Evolutionary conservation across 805 yeast genomes (phyloP), one percentile per base, ranked within the genome.

Genomic region (Myxozyma sirexii): DNA sequence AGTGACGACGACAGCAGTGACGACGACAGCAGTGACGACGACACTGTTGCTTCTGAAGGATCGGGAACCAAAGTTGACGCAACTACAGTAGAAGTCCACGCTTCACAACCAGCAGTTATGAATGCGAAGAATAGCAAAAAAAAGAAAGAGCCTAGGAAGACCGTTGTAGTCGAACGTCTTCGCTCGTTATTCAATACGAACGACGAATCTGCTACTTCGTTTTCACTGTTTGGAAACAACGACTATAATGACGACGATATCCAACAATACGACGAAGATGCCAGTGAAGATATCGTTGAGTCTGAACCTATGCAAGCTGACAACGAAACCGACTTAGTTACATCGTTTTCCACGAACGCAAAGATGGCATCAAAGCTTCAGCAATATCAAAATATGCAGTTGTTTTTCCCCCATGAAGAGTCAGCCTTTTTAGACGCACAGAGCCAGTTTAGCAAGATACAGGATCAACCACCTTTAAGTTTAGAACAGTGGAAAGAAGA

Each of bases 351-450:
- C 8, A 19, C 49, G 1, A 35, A 35, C 21, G 19, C 50, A 6
- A 42, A 31, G 3, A 4, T 13, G 15, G 27, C 33, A 13, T 10
- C 53, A 17, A 35, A 48, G n/a, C 27, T 41, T 37, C 35, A 35
- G 35, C 26, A 42, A 38, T 43, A 26, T 24, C 49, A 46, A 31
- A 46, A 73, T 41, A 69, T 75, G 48, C 84, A 90, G 6, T 76
- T 91, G 37, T 92, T 93, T 72, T 93, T 96, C 80, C 76, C 86
- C 1, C 97, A 93, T 71, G 76, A 79, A 12, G 87, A 87, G 19
- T 92, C 97, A 0, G 97, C 97, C 0, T 93, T 90, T 74, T 76
- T 93, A 64, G 83, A 82, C 52, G 86, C 97, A 0, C 98, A 92
- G 74, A 80, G 97, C 0, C 96, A 88, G 71, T 72, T 90, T 49